phyloP scores from a whole-genome alignment of 306 rosid species.

The Fagus sylvatica region DNA sequence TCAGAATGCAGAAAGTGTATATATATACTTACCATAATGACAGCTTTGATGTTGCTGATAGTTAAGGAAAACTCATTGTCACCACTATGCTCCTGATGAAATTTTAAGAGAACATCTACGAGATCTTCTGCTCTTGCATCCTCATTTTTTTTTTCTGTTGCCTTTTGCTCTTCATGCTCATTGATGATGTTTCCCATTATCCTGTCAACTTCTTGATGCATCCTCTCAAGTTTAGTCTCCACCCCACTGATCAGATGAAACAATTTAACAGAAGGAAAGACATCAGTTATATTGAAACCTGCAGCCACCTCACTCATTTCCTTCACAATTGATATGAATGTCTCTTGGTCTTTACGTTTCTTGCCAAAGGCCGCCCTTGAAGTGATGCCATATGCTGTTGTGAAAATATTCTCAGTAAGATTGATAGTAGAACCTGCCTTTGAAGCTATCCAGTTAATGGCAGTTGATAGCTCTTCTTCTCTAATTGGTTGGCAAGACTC shows the following conservation, averaged over 20 bases:
- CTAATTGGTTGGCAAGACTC: slow-evolving; percentile 28
- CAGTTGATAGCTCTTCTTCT: slow-evolving; percentile 29
- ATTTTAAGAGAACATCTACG: slow-evolving; percentile 12
- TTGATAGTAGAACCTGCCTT: slow-evolving; percentile 28
- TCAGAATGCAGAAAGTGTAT: neutral
- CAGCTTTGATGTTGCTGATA: slow-evolving; percentile 8
- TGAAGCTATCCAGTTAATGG: neutral
- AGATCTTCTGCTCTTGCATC: neutral
- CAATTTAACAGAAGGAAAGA: slow-evolving; percentile 42
- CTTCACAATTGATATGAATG: slow-evolving; percentile 1
- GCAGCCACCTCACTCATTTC: neutral
- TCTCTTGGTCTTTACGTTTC: slow-evolving; percentile 24
- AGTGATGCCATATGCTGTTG: slow-evolving; percentile 15
- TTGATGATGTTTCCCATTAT: slow-evolving; percentile 13
- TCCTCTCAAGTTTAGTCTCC: slow-evolving; percentile 28
- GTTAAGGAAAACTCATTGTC: neutral
- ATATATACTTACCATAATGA: neutral
- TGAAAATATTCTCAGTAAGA: slow-evolving; percentile 21
- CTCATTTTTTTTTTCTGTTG: neutral
- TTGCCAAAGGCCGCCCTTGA: slow-evolving; percentile 40
- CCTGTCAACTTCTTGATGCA: slow-evolving; percentile 9
- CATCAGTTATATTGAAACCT: slow-evolving; percentile 34
- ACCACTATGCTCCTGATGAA: neutral
- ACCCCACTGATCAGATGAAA: slow-evolving; percentile 24
- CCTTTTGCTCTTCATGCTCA: neutral